A percentile compares a stretch with the other conserved stretches of the same genome.
Conservation (phyloP, 108 stramenopile species). For the Fistulifera pelliculosa region DNA sequence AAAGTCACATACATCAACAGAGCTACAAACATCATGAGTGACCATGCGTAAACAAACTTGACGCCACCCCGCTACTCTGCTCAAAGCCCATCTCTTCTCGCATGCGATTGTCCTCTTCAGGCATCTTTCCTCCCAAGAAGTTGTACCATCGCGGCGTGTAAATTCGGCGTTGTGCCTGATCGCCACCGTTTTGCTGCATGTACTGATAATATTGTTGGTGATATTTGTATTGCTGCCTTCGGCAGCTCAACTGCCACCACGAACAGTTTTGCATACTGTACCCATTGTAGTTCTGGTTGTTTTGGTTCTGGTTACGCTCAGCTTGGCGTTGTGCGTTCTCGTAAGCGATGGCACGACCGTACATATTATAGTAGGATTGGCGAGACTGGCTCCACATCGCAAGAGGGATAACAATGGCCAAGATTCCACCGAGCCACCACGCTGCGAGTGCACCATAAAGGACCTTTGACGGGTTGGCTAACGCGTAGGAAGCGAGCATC, state of each 20-base stretch:
- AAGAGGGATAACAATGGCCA: conserved; percentile 29
- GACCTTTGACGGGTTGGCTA: too few species aligned
- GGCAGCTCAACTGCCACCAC: conserved; percentile 35
- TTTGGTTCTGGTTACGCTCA: conserved; percentile 28
- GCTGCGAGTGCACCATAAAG: too few species aligned
- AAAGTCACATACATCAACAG: conserved; percentile 23
- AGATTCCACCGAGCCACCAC: conserved; percentile 7
- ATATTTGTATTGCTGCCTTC: conserved; percentile 14
- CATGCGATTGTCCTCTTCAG: conserved; percentile 10
- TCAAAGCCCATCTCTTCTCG: conserved; percentile 27
- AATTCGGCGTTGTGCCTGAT: conserved; percentile 12
- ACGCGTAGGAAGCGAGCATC: too few species aligned
- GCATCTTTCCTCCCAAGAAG: conserved; percentile 26
- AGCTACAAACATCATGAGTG: conserved; percentile 28
- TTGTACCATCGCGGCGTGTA: conserved; percentile 31
- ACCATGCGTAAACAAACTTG: conserved; percentile 34
- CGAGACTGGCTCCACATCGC: conserved; percentile 22
- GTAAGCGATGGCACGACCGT: conserved; percentile 30
- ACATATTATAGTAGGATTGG: conserved; percentile 21
- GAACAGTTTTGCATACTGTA: conserved; percentile 19
- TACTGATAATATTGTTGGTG: conserved; percentile 18
- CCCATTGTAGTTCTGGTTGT: conserved; percentile 19
- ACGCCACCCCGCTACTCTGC: conserved; percentile 11
- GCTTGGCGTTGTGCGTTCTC: conserved; percentile 33
- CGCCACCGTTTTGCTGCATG: conserved; percentile 3